Percentiles rank a stretch among this genome's conserved stretches.
These are phyloP conservation scores for Colletotrichum australisinense DNA, from an alignment of 2,329 filamentous ascomycete species.

Conservation along the genomic window DNA sequence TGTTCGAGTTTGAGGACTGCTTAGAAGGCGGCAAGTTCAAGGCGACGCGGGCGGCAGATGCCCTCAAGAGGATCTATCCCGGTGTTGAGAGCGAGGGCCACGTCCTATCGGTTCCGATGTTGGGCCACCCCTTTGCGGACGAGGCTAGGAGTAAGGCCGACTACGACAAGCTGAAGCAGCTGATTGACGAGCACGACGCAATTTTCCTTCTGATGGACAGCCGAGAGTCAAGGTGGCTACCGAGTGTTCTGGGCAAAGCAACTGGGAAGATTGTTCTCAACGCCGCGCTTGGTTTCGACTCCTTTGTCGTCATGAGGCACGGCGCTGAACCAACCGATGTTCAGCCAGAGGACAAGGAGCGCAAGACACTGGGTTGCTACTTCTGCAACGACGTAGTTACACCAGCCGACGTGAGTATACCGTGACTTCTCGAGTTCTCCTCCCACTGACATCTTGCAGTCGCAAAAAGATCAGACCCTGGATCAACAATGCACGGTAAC, in stretches of 20 bases:
- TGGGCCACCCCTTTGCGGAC: conserved; percentile 87
- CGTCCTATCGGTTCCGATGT: conserved; percentile 91
- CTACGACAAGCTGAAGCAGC: conserved; percentile 77
- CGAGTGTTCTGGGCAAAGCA: conserved; percentile 95
- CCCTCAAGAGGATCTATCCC: conserved; percentile 87
- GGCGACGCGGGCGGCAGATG: conserved; percentile 82
- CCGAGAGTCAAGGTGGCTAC: conserved; percentile 92
- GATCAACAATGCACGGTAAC: conserved; percentile 99
- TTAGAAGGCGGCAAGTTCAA: conserved; percentile 86
- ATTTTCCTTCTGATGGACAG: conserved; percentile 99
- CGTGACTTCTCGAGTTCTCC: neutral
- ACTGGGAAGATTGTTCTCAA: conserved; percentile 96
- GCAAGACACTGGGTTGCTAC: conserved; percentile 87
- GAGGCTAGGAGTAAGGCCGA: conserved; percentile 76
- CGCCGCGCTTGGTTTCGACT: conserved; percentile 94
- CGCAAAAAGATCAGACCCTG: conserved; percentile 91
- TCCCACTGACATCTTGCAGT: conserved; percentile 62
- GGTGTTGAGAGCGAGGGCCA: conserved; percentile 86
- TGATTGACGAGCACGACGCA: conserved; percentile 88
- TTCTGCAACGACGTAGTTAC: conserved; percentile 99
- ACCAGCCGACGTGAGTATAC: conserved; percentile 82
- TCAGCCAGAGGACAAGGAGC: conserved; percentile 55
- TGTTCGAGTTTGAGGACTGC: conserved; percentile 93
- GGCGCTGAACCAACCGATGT: conserved; percentile 68
- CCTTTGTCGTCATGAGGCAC: conserved; percentile 97